These are phyloP conservation scores for Fusarium cicatricum DNA, from an alignment of 2,329 filamentous ascomycete species.

Conservation along the genomic window DNA sequence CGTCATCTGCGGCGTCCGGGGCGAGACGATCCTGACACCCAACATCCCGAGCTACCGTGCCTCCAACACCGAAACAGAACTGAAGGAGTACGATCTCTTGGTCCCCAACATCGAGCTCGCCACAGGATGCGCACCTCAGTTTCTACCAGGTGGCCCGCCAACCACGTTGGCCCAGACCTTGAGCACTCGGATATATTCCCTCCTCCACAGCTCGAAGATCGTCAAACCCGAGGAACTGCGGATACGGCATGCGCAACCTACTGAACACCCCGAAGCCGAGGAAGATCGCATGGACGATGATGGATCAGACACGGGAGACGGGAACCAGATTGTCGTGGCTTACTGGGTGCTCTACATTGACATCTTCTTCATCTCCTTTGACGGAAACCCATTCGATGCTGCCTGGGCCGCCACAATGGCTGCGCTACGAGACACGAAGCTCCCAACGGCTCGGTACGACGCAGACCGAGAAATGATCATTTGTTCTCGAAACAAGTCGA, in stretches of 20 bases:
- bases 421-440: slow-evolving; percentile 77
- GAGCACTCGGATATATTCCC: slow-evolving; percentile 78
- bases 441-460: slow-evolving; percentile 87
- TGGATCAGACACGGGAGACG: slow-evolving; percentile 43
- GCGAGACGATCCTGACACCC: slow-evolving; percentile 79
- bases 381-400: slow-evolving; percentile 91
- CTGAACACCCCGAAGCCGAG: slow-evolving; percentile 57
- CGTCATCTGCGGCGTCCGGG: slow-evolving; percentile 92
- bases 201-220: slow-evolving; percentile 76
- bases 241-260: slow-evolving; percentile 70
- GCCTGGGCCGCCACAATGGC: slow-evolving; percentile 87
- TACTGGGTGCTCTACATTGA: slow-evolving; percentile 98
- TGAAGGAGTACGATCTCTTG: slow-evolving; percentile 74
- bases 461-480: slow-evolving; percentile 79
- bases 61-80: slow-evolving; percentile 54
- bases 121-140: slow-evolving; percentile 87
- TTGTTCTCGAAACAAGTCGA: slow-evolving; percentile 70
- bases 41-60: slow-evolving; percentile 75
- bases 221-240: slow-evolving; percentile 73
- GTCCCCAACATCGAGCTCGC: slow-evolving; percentile 94
- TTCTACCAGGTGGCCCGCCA: slow-evolving; percentile 85
- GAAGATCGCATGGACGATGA: slow-evolving; percentile 53
- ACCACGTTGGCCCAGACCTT: slow-evolving; percentile 83
- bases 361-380: slow-evolving; percentile 90
- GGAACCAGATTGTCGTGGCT: slow-evolving; percentile 68